Conservation (phyloP, 139 green algal species). For the Diplosphaera chodatii region DNA sequence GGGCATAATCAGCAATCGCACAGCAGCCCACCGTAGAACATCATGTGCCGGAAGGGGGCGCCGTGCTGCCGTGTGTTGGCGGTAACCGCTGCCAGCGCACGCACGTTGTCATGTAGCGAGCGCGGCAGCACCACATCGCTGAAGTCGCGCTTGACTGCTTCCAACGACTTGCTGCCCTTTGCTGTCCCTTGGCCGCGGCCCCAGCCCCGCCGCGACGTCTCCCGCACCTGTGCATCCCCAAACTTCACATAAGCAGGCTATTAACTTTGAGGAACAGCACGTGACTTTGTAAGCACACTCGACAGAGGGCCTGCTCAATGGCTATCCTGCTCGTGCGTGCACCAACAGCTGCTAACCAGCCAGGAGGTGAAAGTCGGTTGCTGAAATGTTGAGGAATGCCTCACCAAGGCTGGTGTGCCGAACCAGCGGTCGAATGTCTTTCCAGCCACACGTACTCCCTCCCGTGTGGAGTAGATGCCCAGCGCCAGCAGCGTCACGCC, state of each 20-base stretch:
- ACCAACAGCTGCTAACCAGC: too few relatives aligned
- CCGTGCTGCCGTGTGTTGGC: conserved; percentile 89
- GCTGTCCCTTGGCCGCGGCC: conserved; percentile 1
- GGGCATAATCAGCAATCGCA: too few relatives aligned
- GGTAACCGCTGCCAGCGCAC: conserved; percentile 73
- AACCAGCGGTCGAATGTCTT: conserved; percentile 74
- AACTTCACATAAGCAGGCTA: too few relatives aligned
- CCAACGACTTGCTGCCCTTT: conserved; percentile 24
- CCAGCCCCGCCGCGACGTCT: conserved; percentile 47
- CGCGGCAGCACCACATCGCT: conserved; percentile 82
- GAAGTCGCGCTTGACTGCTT: conserved; percentile 68
- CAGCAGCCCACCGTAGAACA: conserved; percentile 74
- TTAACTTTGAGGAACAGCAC: too few relatives aligned
- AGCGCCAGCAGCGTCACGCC: conserved; percentile 72
- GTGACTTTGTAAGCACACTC: too few relatives aligned
- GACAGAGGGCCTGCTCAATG: too few relatives aligned
- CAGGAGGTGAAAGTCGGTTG: too few relatives aligned
- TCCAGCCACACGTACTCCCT: conserved; percentile 70
- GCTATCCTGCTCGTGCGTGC: too few relatives aligned
- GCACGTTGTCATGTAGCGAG: conserved; percentile 78
- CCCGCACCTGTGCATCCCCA: conserved; percentile 19
- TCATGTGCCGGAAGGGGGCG: conserved; percentile 94
- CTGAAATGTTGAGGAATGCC: too few relatives aligned
- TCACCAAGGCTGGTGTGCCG: conserved; percentile 73
- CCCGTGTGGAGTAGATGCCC: conserved; percentile 78